Base-by-base conservation (phyloP, 2,329 filamentous ascomycete species). In the Blastomyces emzantsi region DNA sequence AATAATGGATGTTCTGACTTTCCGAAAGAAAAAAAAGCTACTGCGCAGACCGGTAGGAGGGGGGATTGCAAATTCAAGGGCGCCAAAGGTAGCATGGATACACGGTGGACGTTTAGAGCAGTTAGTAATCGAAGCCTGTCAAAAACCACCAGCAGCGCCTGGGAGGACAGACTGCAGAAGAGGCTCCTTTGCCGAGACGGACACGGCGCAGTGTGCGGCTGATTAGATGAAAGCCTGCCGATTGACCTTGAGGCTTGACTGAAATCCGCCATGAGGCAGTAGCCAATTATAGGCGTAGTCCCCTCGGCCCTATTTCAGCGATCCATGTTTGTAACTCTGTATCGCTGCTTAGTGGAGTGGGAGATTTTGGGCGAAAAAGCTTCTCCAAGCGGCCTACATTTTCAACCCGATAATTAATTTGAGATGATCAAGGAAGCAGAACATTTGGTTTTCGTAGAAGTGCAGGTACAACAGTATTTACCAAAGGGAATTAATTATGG, bases 121-220 rank as follows among this genome's bases (percentile, higher is more conserved):
- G 25, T 60, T 25, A 17, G 36, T 59, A 45, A 45, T 28, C 41
- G 36, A 22, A 43, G 41, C 36, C 56, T 59, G 39, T 59, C 39
- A 30, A 15, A 41, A n/a, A n/a, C 43, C 43, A 28, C 25, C 33
- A 17, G 28, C 52, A 56, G 39, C 55, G 33, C 36, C n/a, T 9
- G 22, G 6, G 39, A 59, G n/a, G 39, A 17, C 36, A 43, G 61
- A 15, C 2, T 47, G 57, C 57, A 30, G 39, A 54, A 56, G 28
- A 57, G 58, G 57, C 28, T 55, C 43, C 49, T 56, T 36, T 49
- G 56, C 49, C 51, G 43, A 55, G 51, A 58, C 52, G 47, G 58
- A 54, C 59, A 63, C 61, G 62, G 62, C 62, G 62, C 62, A 63
- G 62, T 55, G 28, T 60, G 58, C 62, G 62, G 62, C 62, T 63